Base-by-base conservation (phyloP, 83 land plant genomes). In the Picea abies region DNA sequence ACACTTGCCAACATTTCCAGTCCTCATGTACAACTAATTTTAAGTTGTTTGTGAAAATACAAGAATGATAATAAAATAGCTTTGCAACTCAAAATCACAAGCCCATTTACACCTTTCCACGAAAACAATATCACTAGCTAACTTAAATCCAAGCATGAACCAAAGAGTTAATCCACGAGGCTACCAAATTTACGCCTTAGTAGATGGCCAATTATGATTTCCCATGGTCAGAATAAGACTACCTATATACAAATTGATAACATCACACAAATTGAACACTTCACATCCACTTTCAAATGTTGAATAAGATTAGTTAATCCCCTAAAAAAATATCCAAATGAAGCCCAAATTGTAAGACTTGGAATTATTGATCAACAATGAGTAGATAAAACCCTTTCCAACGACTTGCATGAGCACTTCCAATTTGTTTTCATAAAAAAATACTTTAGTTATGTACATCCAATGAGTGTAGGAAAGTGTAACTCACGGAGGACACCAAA, bases 401-500 rank as follows among this genome's bases (percentile, higher is more conserved):
- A 73, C 9, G 20, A 73, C 11, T 16, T 4, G 22, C 47, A 44
- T 26, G 26, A 52, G 22, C 16, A 56, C 79, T n/a, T 49, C 61
- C 49, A 26, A 16, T 76, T 56, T 52, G 58, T 44, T 22, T 12
- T 19, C 58, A 76, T 9, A 76, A 76, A 15, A 35, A 76, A 56
- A 25, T 22, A 76, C 32, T 10, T 52, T 7, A 12, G 22, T 44
- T 76, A 76, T 17, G 79, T 76, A 76, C 60, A 76, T 9, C 79
- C 79, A 52, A 56, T 58, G 47, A 76, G 47, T 35, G 61, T 26
- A 17, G 79, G 23, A 76, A 56, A 76, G 37, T 32, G 75, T 56
- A 76, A 56, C 26, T 76, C 32, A 52, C 32, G 9, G 11, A 52
- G 32, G 23, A 76, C 26, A 22, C 79, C 79, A 76, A 49, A 76